A percentile compares a stretch with the other conserved stretches of the same genome.
phyloP scores from a whole-genome alignment of 129 eudicot genomes.

The sunflower (Helianthus annuus) region DNA sequence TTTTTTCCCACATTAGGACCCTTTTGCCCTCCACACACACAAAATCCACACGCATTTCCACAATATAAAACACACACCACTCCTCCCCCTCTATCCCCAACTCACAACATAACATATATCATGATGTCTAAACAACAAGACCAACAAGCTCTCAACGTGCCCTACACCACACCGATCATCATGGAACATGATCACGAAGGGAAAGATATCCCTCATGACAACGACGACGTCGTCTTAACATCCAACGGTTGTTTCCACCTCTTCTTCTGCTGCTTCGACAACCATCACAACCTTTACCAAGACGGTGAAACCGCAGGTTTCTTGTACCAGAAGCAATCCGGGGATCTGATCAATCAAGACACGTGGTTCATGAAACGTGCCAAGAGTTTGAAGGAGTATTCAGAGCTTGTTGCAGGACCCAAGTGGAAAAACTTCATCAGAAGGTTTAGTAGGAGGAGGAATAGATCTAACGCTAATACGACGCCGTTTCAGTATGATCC shows the following conservation, averaged over 20 bases:
- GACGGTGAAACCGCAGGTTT: constrained; percentile 32
- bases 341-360: constrained; percentile 37
- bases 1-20: background rate
- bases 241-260: constrained; percentile 41
- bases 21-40: constrained; percentile 27
- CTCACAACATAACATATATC: background rate
- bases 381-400: constrained; percentile 55
- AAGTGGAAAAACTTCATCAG: constrained; percentile 89
- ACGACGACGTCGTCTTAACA: background rate
- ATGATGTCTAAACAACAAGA: constrained; percentile 28
- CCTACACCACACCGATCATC: constrained; percentile 31
- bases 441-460: constrained; percentile 50
- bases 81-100: background rate
- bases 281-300: background rate
- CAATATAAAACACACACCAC: constrained; percentile 25
- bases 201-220: constrained; percentile 13
- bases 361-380: constrained; percentile 54
- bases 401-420: constrained; percentile 90
- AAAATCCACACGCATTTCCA: constrained; percentile 40
- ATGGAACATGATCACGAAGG: constrained; percentile 34
- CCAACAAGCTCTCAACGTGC: constrained; percentile 14
- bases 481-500: constrained; percentile 67
- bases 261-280: constrained; percentile 43
- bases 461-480: constrained; percentile 34
- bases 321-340: constrained; percentile 24